These are phyloP conservation scores for Rubus parviflorus DNA, from an alignment of 306 rosid genomes.

Conservation along the genomic window DNA sequence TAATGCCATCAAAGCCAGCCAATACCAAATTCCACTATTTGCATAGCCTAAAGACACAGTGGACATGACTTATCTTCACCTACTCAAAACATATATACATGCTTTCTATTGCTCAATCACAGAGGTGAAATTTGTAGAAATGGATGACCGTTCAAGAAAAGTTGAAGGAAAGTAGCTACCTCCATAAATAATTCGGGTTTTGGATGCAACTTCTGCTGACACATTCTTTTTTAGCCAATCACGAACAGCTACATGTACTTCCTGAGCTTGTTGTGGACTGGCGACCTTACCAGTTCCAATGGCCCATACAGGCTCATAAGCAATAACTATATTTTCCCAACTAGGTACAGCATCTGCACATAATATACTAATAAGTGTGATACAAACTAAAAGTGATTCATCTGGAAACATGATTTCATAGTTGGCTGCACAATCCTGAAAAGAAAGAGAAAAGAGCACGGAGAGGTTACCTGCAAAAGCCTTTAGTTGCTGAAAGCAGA, in stretches of 20 bases:
- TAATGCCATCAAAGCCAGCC: not conserved
- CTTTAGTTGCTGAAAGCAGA: constrained; percentile 78
- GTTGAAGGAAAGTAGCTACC: constrained; percentile 47
- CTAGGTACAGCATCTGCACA: constrained; percentile 83
- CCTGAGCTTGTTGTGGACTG: constrained; percentile 94
- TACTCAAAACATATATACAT: not conserved
- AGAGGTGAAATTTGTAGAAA: not conserved
- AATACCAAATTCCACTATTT: not conserved
- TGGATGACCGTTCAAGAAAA: constrained; percentile 16
- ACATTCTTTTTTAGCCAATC: constrained; percentile 87
- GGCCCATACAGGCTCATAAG: constrained; percentile 99
- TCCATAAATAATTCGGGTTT: constrained; percentile 92
- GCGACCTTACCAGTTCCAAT: constrained; percentile 99
- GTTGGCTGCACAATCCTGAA: constrained; percentile 2
- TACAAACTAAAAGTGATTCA: not conserved
- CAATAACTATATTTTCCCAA: constrained; percentile 92
- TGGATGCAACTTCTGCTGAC: constrained; percentile 87
- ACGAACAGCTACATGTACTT: constrained; percentile 89
- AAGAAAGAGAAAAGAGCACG: constrained; percentile 11
- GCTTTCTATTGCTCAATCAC: not conserved
- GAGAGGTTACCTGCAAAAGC: constrained; percentile 72
- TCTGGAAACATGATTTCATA: not conserved
- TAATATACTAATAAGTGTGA: constrained; percentile 16
- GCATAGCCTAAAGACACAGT: not conserved
- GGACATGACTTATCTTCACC: not conserved